Base-by-base conservation (phyloP, 1,284 basidiomycete species). In the Entoloma clypeatum region DNA sequence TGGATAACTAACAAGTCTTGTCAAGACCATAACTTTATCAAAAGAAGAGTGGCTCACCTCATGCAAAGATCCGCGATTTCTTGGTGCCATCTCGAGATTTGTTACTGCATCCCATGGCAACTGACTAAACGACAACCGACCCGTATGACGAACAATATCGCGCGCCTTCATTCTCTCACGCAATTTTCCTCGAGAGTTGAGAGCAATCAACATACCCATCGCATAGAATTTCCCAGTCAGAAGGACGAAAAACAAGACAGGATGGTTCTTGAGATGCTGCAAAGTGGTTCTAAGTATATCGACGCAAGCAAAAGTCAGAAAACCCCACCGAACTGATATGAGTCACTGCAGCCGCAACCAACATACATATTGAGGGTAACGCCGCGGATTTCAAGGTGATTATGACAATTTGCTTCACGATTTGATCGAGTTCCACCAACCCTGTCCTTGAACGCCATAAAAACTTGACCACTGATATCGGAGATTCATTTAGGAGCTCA, bases 181-280 rank as follows among this genome's bases (percentile, higher is more conserved):
- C 36, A 75, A 57, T 27, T 60, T 57, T 16, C 52, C 53, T 21
- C 74, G 61, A 24, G 67, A 65, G 54, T 75, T 75, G 16, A 75
- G 52, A 1, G 69, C 69, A 18, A 69, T 67, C 29, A 76, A 53
- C 47, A 75, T 62, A 7, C 71, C 71, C 34, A 74, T 62, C 6
- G 64, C 61, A 27, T 74, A 75, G 42, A 76, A 61, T 50, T 77
- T 77, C 29, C 71, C 74, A 2, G 71, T 71, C 39, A 74, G 55
- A 13, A 76, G 51, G 25, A 70, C 59, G 50, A 77, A 75, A 48
- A 74, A 66, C 3, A 74, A 50, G 34, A 72, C 65, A 11, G 75
- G 62, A 45, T 74, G 66, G 35, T 68, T 60, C 33, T 60, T 55
- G 14, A 48, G 43, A 16, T 53, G 36, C 65, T 69, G 39, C 43